These are phyloP conservation scores for Nothophaeocryptopus gaeumannii DNA, from an alignment of 2,329 filamentous ascomycete genomes.

Conservation along the genomic window DNA sequence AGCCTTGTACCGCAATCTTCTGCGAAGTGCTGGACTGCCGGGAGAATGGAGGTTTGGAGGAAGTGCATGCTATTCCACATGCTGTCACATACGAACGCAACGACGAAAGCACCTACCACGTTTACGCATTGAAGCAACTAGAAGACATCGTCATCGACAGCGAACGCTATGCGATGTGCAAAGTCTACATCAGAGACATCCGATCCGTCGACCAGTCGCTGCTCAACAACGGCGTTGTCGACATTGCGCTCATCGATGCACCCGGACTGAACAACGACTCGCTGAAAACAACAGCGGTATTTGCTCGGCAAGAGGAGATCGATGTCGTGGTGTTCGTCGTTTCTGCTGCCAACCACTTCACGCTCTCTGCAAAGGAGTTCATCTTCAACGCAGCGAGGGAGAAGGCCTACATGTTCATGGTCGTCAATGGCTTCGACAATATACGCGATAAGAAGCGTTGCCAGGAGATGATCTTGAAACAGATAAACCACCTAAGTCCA, in stretches of 20 bases:
- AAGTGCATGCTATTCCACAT: slow-evolving; percentile 92
- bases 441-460: slow-evolving; percentile 90
- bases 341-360: slow-evolving; percentile 96
- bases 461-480: slow-evolving; percentile 88
- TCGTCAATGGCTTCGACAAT: slow-evolving; percentile 94
- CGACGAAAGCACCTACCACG: slow-evolving; percentile 91
- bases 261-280: slow-evolving; percentile 95
- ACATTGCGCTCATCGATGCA: slow-evolving; percentile 95
- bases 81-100: slow-evolving; percentile 76
- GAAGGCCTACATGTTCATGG: slow-evolving; percentile 98
- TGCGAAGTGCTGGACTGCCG: slow-evolving; percentile 92
- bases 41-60: slow-evolving; percentile 86
- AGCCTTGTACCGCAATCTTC: slow-evolving; percentile 97
- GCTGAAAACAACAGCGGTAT: slow-evolving; percentile 93
- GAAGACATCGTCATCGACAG: slow-evolving; percentile 91
- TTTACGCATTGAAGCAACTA: slow-evolving; percentile 72
- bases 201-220: slow-evolving; percentile 87
- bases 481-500: slow-evolving; percentile 82
- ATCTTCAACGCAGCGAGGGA: slow-evolving; percentile 93
- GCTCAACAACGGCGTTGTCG: slow-evolving; percentile 94
- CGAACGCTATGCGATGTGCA: slow-evolving; percentile 86
- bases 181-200: slow-evolving; percentile 91
- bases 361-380: slow-evolving; percentile 94
- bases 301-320: slow-evolving; percentile 95
- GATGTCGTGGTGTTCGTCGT: slow-evolving; percentile 99